Evolutionary conservation across 441 rosid species (phyloP).

Genomic region (Arabidopsis lyrata): DNA sequence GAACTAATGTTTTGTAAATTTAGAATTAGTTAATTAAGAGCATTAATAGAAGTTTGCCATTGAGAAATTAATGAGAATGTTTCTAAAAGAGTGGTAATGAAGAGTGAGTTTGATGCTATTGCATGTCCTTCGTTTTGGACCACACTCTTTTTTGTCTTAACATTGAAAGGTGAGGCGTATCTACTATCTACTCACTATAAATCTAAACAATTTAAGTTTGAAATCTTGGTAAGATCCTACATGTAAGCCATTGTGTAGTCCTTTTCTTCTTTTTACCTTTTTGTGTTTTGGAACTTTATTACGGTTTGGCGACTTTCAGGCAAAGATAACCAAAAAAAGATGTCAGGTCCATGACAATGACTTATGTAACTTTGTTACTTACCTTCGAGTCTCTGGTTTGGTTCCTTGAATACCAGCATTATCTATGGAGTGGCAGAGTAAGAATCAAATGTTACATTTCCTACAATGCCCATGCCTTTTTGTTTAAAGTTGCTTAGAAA

Average conservation of each 20-base stretch:
- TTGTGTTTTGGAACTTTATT: constrained; percentile 28
- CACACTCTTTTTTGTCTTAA: constrained; percentile 43
- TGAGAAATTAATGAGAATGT: constrained; percentile 6
- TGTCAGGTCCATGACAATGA: constrained; percentile 38
- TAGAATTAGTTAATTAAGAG: constrained; percentile 11
- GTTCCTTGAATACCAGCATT: constrained; percentile 37
- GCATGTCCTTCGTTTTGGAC: constrained; percentile 45
- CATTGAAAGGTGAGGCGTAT: constrained; percentile 44
- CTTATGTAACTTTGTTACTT: constrained; percentile 28
- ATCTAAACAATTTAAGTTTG: constrained; percentile 15
- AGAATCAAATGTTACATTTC: constrained; percentile 24
- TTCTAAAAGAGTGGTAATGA: constrained; percentile 26
- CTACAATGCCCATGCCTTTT: constrained; percentile 11
- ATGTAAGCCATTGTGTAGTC: constrained; percentile 36
- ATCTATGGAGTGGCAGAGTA: not conserved
- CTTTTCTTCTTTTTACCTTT: constrained; percentile 41
- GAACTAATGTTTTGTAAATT: constrained; percentile 3
- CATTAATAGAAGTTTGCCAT: constrained; percentile 10
- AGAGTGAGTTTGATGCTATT: constrained; percentile 31
- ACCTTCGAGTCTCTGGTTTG: constrained; percentile 6
- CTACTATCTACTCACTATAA: constrained; percentile 40
- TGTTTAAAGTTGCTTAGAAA: constrained; percentile 28
- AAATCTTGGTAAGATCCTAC: constrained; percentile 40
- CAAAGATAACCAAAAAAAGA: constrained; percentile 36
- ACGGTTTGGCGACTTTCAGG: constrained; percentile 34